phyloP scores from a whole-genome alignment of 306 rosid species.

The Vigna unguiculata region DNA sequence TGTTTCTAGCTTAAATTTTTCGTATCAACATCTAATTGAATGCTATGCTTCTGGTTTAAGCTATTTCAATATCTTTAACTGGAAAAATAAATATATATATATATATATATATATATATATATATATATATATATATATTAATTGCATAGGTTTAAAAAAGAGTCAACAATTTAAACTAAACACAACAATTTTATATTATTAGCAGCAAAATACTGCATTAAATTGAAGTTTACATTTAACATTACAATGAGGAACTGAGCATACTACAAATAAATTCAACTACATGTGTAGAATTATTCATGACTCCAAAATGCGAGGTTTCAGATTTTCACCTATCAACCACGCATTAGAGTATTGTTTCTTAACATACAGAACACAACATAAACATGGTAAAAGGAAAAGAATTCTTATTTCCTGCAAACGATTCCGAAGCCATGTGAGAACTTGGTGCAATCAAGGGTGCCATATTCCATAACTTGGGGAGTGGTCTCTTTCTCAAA shows the following conservation, averaged over 20 bases:
- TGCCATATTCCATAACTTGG: constrained; percentile 19
- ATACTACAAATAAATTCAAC: background rate
- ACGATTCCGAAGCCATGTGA: constrained; percentile 51
- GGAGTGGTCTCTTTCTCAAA: background rate
- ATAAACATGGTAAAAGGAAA: background rate
- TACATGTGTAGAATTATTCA: background rate
- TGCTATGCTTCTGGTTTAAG: too few species aligned
- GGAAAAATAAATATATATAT: too few species aligned
- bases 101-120: too few species aligned
- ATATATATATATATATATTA: too few species aligned
- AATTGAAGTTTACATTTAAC: background rate
- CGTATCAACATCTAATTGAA: too few species aligned
- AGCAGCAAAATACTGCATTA: background rate
- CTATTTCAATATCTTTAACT: too few species aligned
- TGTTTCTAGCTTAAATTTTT: too few species aligned
- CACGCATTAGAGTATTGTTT: background rate
- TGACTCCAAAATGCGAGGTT: background rate
- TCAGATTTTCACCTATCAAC: constrained; percentile 6
- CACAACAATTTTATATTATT: background rate
- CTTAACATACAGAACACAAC: background rate
- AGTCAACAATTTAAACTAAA: background rate
- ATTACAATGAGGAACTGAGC: background rate
- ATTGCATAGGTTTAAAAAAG: too few species aligned
- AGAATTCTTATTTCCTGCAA: constrained; percentile 50
- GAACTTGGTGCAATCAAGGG: constrained; percentile 56